Percentiles rank a stretch among this genome's conserved stretches.
These are phyloP conservation scores for Candida alai DNA, from an alignment of 805 yeast species.

Conservation along the genomic window DNA sequence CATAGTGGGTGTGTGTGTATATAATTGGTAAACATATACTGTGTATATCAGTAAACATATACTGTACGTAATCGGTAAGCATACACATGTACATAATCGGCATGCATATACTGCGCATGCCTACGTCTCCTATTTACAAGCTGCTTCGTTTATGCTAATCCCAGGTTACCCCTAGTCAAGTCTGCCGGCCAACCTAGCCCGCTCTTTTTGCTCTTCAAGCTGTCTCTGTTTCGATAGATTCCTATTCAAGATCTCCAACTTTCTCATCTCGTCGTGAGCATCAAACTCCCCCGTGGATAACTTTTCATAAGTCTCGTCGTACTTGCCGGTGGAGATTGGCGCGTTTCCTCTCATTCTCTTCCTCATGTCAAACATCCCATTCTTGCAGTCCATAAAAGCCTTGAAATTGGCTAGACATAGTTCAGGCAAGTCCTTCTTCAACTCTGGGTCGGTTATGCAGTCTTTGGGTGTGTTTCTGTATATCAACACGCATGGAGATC, in stretches of 20 bases:
- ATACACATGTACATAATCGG: too few relatives aligned
- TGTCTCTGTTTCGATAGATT: constrained; percentile 33
- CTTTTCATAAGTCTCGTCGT: constrained; percentile 81
- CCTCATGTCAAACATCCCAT: constrained; percentile 87
- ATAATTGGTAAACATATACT: not conserved
- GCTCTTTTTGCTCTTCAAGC: constrained; percentile 30
- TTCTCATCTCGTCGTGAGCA: constrained; percentile 74
- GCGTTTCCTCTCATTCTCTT: constrained; percentile 94
- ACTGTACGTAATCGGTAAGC: not conserved
- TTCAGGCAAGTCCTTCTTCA: constrained; percentile 76
- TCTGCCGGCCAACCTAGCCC: constrained; percentile 11
- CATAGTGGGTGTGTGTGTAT: too few relatives aligned
- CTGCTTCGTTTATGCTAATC: too few relatives aligned
- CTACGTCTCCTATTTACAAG: too few relatives aligned
- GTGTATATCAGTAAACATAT: not conserved
- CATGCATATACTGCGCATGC: too few relatives aligned
- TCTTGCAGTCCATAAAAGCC: constrained; percentile 85
- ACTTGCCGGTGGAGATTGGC: constrained; percentile 86
- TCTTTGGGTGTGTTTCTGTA: constrained; percentile 87
- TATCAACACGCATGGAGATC: constrained; percentile 93
- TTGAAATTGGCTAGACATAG: constrained; percentile 80
- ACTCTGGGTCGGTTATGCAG: constrained; percentile 77
- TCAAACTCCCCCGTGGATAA: constrained; percentile 78
- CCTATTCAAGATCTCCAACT: constrained; percentile 60
- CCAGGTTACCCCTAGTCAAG: too few relatives aligned